phyloP scores from a whole-genome alignment of 257 asterid species.

The Solanum corneliomulleri region DNA sequence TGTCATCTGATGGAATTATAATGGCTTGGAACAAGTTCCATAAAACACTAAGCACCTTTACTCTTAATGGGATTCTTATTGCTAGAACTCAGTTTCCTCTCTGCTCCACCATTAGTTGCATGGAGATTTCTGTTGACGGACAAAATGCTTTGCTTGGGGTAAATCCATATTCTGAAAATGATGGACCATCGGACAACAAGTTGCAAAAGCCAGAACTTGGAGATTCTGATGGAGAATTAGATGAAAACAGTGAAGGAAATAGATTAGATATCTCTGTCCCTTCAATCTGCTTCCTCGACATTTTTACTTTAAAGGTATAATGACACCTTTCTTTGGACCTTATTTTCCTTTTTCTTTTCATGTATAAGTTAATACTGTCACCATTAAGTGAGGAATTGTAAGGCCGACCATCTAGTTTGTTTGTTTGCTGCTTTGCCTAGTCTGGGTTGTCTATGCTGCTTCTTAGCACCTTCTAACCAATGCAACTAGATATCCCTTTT shows the following conservation, averaged over 20 bases:
- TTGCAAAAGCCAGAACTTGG: constrained; percentile 9
- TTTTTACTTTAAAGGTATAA: constrained; percentile 66
- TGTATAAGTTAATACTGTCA: not conserved
- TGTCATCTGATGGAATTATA: constrained; percentile 77
- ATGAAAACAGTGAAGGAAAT: constrained; percentile 20
- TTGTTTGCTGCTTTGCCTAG: not conserved
- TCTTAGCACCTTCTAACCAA: not conserved
- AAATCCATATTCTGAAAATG: constrained; percentile 51
- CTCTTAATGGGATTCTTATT: constrained; percentile 67
- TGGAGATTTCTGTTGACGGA: constrained; percentile 88
- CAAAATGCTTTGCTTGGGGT: constrained; percentile 67
- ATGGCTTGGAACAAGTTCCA: constrained; percentile 61
- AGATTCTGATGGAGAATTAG: constrained; percentile 21
- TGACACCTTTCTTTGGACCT: not conserved
- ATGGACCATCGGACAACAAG: constrained; percentile 22
- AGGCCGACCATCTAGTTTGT: not conserved
- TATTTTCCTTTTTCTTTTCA: not conserved
- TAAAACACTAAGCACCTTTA: constrained; percentile 48
- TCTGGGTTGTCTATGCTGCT: not conserved
- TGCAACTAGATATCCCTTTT: not conserved
- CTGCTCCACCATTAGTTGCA: constrained; percentile 56
- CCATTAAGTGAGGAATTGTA: not conserved
- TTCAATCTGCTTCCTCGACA: constrained; percentile 74
- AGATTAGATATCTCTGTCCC: constrained; percentile 48
- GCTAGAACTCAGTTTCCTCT: constrained; percentile 52